Evolutionary conservation across 2,329 filamentous ascomycete species (phyloP), one percentile per base, ranked within the genome.

Genomic region (Exophiala mesophila): DNA sequence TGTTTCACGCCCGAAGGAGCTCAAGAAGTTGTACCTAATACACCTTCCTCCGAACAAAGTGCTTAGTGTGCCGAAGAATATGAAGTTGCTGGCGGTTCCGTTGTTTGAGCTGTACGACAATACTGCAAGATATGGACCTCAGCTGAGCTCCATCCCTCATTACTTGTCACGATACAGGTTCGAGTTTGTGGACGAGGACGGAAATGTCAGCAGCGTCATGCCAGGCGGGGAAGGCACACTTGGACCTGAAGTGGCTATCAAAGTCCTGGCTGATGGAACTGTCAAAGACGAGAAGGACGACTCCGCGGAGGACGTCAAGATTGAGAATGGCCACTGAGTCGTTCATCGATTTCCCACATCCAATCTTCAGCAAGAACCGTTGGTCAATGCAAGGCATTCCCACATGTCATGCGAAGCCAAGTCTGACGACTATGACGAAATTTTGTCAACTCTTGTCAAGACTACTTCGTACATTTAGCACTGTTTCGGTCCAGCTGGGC

Each of bases 91-190:
- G 29, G 92, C 92, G 1, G 92, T 98, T 1, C 92, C 92, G 1
- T 75, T 98, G 1, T 97, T 97, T 67, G 92, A 98, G 69, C 80
- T 98, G 28, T 98, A 98, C 71, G 92, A 98, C 60, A 98, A 98
- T 66, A 95, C 88, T 1, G 85, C 83, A 9, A 77, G 92, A 46
- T 98, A 98, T 62, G 92, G 92, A 0, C 92, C 92, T 3, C 92
- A 98, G 63, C 80, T 98, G 12, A 94, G 89, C 1, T 92, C 92
- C 1, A 97, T 98, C 43, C 92, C 92, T 0, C 92, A 98, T 63
- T 76, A 97, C 3, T 77, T 98, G 8, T 95, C 88, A 52, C 78
- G 88, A 41, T 98, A 97, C 69, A 94, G 96, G 67, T 97, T 97
- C 61, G 89, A 98, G 61, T 97, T 95, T 57, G 84, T 97, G 32